phyloP scores from a whole-genome alignment of 2,329 filamentous ascomycete genomes.

The Aphanocladium album region DNA sequence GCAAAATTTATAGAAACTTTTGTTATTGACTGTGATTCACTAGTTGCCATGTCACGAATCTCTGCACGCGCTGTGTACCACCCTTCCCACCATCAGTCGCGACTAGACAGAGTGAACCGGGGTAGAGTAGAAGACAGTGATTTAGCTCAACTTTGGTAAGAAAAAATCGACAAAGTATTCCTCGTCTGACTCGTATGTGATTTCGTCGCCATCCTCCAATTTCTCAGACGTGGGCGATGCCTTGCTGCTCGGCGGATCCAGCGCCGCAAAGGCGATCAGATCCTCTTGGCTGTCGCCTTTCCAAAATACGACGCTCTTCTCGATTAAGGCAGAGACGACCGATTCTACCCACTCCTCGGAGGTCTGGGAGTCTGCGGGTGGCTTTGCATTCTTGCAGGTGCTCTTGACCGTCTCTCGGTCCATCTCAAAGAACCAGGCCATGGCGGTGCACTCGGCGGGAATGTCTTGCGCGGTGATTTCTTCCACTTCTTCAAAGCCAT shows the following conservation, averaged over 20 bases:
- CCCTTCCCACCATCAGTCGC: background rate
- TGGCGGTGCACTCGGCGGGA: background rate
- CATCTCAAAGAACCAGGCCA: conserved; percentile 4
- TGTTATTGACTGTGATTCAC: background rate
- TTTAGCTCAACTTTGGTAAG: background rate
- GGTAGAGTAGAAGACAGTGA: too few relatives aligned
- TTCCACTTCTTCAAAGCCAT: background rate
- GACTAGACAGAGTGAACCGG: background rate
- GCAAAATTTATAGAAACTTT: too few relatives aligned
- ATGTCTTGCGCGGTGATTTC: background rate
- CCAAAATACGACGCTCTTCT: background rate
- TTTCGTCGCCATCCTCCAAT: background rate
- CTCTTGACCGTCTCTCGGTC: background rate
- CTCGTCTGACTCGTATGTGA: background rate
- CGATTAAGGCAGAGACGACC: background rate
- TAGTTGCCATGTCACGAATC: background rate
- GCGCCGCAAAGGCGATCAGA: background rate
- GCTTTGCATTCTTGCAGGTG: background rate
- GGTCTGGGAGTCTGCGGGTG: background rate
- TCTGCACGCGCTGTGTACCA: background rate
- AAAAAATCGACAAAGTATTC: background rate
- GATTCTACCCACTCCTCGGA: background rate
- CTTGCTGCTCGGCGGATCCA: background rate
- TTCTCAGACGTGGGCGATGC: background rate
- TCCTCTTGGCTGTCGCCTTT: conserved; percentile 4